phyloP scores from a whole-genome alignment of 2,329 filamentous ascomycete species.

The Davidsoniella neocaledoniae region DNA sequence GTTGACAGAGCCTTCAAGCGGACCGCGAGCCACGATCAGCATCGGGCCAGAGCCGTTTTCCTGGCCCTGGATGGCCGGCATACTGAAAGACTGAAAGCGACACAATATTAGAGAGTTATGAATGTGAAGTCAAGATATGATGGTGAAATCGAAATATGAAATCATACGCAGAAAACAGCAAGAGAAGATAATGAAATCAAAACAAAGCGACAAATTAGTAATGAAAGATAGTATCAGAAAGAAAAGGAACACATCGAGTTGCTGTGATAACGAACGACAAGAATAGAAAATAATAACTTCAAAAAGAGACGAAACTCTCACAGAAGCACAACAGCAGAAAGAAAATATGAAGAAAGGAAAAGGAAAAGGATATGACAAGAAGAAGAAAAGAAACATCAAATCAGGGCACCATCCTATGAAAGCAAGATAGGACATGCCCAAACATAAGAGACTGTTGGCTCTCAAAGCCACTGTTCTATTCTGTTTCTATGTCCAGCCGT shows the following conservation, averaged over 20 bases:
- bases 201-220: not conserved
- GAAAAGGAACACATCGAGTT: not conserved
- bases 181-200: not conserved
- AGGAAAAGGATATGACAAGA: not conserved
- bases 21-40: not conserved
- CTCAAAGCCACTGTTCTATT: no score
- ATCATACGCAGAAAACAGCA: no score
- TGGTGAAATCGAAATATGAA: no score
- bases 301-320: not conserved
- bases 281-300: not conserved
- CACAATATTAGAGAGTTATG: not conserved
- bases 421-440: not conserved
- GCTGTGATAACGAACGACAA: not conserved
- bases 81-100: not conserved
- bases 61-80: constrained; percentile 8
- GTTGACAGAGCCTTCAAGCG: constrained; percentile 13
- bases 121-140: no score
- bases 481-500: no score
- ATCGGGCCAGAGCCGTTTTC: constrained; percentile 1
- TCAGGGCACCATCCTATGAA: not conserved
- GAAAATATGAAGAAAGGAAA: not conserved
- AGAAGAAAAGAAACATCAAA: constrained; percentile 2
- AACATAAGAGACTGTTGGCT: no score
- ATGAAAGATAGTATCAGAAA: not conserved
- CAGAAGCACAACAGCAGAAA: not conserved